phyloP scores from a whole-genome alignment of 2,329 filamentous ascomycete genomes.

The Alternaria sp. region DNA sequence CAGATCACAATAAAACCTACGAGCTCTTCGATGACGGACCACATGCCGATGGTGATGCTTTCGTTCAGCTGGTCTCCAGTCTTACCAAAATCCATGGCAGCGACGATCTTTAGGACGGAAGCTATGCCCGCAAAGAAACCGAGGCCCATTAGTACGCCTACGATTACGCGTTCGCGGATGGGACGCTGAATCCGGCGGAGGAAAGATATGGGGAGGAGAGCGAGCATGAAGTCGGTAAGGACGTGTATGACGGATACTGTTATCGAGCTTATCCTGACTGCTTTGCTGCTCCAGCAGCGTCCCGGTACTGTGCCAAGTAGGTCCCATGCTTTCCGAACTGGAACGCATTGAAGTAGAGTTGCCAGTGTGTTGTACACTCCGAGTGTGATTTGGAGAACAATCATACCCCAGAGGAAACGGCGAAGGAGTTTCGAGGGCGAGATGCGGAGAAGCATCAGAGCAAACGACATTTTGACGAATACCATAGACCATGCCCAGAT shows the following conservation, averaged over 20 bases:
- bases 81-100: conserved; percentile 23
- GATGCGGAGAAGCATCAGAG: conserved; percentile 36
- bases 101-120: conserved; percentile 28
- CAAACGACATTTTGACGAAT: conserved; percentile 31
- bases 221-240: conserved; percentile 31
- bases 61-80: conserved; percentile 26
- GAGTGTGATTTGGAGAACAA: conserved; percentile 30
- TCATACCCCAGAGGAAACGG: conserved; percentile 33
- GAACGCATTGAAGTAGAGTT: conserved; percentile 31
- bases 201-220: conserved; percentile 28
- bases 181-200: conserved; percentile 25
- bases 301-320: conserved; percentile 12
- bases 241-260: conserved; percentile 27
- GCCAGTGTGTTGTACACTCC: conserved; percentile 27
- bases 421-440: conserved; percentile 21
- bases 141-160: conserved; percentile 28
- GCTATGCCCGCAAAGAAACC: conserved; percentile 34
- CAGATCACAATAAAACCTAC: conserved; percentile 33
- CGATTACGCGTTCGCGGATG: conserved; percentile 26
- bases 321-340: conserved; percentile 30
- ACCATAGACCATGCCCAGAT: conserved; percentile 28
- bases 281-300: conserved; percentile 17
- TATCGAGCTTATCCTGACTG: conserved; percentile 21
- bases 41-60: conserved; percentile 28
- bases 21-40: conserved; percentile 36